Base-by-base conservation (phyloP, 768 basidiomycete genomes). In the Pisolithus albus region DNA sequence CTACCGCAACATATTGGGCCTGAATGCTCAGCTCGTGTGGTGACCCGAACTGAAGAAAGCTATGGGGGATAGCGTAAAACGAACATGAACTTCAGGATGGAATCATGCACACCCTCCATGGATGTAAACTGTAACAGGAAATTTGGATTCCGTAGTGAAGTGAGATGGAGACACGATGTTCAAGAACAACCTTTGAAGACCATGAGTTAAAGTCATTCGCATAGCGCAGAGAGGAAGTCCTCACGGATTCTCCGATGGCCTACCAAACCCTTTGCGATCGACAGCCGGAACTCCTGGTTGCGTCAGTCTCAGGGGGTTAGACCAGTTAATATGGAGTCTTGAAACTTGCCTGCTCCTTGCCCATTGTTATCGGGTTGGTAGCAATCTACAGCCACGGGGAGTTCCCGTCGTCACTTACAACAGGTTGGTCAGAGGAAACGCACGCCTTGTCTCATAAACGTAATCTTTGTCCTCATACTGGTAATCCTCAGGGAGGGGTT, bases 21-120 rank as follows among this genome's bases (percentile, higher is more conserved):
- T 87, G 85, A 24, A 72, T 69, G 30, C 64, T 67, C 8, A 87
- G 64, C 0, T 72, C 70, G 52, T 88, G 86, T 0, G 87, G 86
- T 3, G 85, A 87, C 1, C 86, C 86, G 53, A 85, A 88, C 60
- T 89, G 87, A 16, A 90, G 75, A 60, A 86, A 88, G 10, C 87
- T 88, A 32, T 26, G 23, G 13, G 13, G 21, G 32, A 34, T 44
- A 16, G 41, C 15, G 7, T 21, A 5, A 23, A 41, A 44, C 50
- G 48, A 37, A 38, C 5, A 9, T 18, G 16, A 19, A 18, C 26
- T n/a, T 37, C 21, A 28, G 10, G 16, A 23, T 26, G n/a, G 18
- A 28, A 23, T n/a, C 23, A 21, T 34, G 13, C 11, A 51, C 61
- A 84, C 84, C 85, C 86, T 64, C 86, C 87, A 51, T 90, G 87